Evolutionary conservation across 306 rosid species (phyloP), one percentile per base, ranked within the genome.

Genomic region (Vigna nakashimae): DNA sequence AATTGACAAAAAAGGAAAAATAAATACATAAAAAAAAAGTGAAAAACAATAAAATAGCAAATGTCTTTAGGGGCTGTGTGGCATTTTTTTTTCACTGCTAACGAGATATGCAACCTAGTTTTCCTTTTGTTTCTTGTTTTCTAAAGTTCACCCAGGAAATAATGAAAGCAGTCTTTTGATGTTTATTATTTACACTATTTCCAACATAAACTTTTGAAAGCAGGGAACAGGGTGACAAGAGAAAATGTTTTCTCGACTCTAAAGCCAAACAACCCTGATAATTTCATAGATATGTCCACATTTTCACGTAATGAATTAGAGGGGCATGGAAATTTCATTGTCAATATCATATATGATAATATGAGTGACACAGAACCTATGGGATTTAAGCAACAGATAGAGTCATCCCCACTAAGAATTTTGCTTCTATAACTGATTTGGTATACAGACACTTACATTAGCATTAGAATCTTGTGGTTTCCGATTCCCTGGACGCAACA

Each of bases 401-500:
- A 72, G 28, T 5, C 28, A 58, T 18, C 57, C 20, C 6, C 53
- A 50, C 42, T 17, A 65, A 34, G 40, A 77, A 75, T 45, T 66
- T 66, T 32, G 43, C 72, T 28, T 60, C 12, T 30, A 15, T 42
- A 77, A 60, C 73, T 59, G 9, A 60, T 65, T 66, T 24, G 10
- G 74, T 67, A 77, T 30, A 65, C 16, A 40, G 30, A 51, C 38
- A 72, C 82, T 63, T 78, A 85, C 88, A 82, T 85, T 74, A 68
- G 62, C 52, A 77, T 88, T 80, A 28, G 79, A 84, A 53, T 73
- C 82, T n/a, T 52, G 57, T 56, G 81, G 59, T 48, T 45, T 81
- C 64, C 78, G 80, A 67, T 69, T 82, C 64, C 82, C 87, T 30
- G 85, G 87, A 30, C 88, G 84, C 43, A 90, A 49, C 86, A 91